Percentiles rank a stretch among this genome's conserved stretches.
These are phyloP conservation scores for Lentithecium fluviatile DNA, from an alignment of 495 filamentous ascomycete genomes.

Conservation along the genomic window DNA sequence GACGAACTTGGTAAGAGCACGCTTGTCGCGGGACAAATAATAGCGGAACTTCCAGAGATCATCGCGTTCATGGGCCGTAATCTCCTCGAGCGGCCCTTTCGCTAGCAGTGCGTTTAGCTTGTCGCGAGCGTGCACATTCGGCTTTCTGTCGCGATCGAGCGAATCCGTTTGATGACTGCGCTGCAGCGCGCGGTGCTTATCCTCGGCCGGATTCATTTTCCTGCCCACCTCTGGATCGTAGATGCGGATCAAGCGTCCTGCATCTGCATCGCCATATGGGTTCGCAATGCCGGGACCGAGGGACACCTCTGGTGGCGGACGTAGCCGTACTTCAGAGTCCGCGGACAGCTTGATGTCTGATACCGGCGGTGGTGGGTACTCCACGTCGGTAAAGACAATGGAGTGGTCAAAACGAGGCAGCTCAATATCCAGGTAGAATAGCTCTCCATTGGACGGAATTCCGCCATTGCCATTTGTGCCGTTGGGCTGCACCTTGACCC, in stretches of 20 bases:
- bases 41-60: constrained; percentile 95
- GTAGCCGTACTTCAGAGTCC: constrained; percentile 65
- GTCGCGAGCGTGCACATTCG: constrained; percentile 94
- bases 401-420: constrained; percentile 95
- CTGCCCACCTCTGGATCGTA: constrained; percentile 93
- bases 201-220: constrained; percentile 89
- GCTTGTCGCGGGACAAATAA: constrained; percentile 87
- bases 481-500: constrained; percentile 16
- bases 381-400: constrained; percentile 89
- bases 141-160: constrained; percentile 88
- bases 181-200: constrained; percentile 87
- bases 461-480: constrained; percentile 36
- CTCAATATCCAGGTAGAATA: constrained; percentile 80
- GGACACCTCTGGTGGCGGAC: constrained; percentile 77
- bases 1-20: constrained; percentile 93
- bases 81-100: constrained; percentile 85
- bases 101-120: constrained; percentile 87
- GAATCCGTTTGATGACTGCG: constrained; percentile 90
- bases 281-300: constrained; percentile 75
- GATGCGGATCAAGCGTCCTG: constrained; percentile 67
- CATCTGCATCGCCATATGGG: constrained; percentile 53
- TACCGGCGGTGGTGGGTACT: constrained; percentile 81
- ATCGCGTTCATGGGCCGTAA: constrained; percentile 89
- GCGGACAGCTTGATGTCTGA: constrained; percentile 62
- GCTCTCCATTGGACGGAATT: constrained; percentile 54